These are phyloP conservation scores for Cylindrotheca fusiformis DNA, from an alignment of 108 stramenopile genomes.

Conservation along the genomic window DNA sequence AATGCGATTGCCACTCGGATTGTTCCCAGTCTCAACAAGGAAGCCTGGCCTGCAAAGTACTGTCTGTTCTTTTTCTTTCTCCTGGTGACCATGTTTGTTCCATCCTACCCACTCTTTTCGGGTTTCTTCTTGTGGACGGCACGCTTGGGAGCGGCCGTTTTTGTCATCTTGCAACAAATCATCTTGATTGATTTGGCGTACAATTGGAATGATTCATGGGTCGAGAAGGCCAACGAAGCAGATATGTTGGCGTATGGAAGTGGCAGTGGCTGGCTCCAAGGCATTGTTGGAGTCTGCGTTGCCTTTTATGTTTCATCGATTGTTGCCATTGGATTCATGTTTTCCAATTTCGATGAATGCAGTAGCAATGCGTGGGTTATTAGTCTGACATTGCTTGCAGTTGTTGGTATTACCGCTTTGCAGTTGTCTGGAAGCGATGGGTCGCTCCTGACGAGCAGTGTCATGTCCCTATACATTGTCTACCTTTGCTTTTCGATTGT, in stretches of 20 bases:
- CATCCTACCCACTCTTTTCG: slow-evolving; percentile 55
- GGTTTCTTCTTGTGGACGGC: slow-evolving; percentile 62
- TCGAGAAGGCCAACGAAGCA: slow-evolving; percentile 66
- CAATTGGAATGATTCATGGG: slow-evolving; percentile 85
- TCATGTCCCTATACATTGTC: slow-evolving; percentile 78
- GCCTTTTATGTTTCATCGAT: slow-evolving; percentile 53
- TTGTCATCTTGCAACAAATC: slow-evolving; percentile 74
- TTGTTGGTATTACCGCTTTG: slow-evolving; percentile 60
- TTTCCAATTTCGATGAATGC: slow-evolving; percentile 70
- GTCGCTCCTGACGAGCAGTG: slow-evolving; percentile 81
- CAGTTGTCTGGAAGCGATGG: slow-evolving; percentile 77
- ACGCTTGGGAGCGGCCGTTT: slow-evolving; percentile 63
- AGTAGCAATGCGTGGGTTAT: slow-evolving; percentile 74
- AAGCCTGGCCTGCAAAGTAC: slow-evolving; percentile 84
- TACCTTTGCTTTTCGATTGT: slow-evolving; percentile 88
- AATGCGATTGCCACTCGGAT: slow-evolving; percentile 52
- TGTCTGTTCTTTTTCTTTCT: slow-evolving; percentile 58
- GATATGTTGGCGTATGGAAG: slow-evolving; percentile 71
- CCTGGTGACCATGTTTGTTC: slow-evolving; percentile 52
- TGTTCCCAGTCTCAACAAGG: slow-evolving; percentile 53
- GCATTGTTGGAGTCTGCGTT: slow-evolving; percentile 61
- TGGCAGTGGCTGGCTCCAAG: slow-evolving; percentile 67
- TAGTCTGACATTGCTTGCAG: slow-evolving; percentile 76
- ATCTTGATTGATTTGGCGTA: slow-evolving; percentile 87
- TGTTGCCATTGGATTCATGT: slow-evolving; percentile 74